These are phyloP conservation scores for Plasmopara muralis DNA, from an alignment of 352 stramenopile genomes.

Conservation along the genomic window DNA sequence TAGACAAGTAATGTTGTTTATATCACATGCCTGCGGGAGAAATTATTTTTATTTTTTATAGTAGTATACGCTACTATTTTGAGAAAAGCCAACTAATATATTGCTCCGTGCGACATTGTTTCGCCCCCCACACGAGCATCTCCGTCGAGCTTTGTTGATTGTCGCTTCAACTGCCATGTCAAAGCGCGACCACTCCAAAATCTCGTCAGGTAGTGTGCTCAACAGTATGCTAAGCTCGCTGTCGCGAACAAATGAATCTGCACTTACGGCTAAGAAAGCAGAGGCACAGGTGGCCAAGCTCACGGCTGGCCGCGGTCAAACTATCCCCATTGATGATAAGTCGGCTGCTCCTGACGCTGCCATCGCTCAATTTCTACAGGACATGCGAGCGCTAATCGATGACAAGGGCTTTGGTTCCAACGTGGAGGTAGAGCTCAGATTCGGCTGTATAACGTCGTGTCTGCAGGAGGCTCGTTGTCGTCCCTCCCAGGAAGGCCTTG, in stretches of 20 bases:
- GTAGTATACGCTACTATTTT: too few relatives aligned
- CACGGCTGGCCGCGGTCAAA: conserved; percentile 60
- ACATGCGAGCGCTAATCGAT: conserved; percentile 70
- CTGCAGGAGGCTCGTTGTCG: conserved; percentile 68
- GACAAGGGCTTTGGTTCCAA: conserved; percentile 70
- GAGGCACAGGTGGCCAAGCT: conserved; percentile 69
- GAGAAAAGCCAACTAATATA: too few relatives aligned
- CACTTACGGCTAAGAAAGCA: conserved; percentile 63
- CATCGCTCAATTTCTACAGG: conserved; percentile 76
- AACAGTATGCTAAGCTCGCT: conserved; percentile 70
- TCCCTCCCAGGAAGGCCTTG: conserved; percentile 57
- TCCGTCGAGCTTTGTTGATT: conserved; percentile 2
- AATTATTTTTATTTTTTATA: too few relatives aligned
- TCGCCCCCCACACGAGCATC: conserved; percentile 5
- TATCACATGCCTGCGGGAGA: too few relatives aligned
- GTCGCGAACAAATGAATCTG: conserved; percentile 69
- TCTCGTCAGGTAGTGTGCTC: conserved; percentile 34
- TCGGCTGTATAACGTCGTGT: conserved; percentile 74
- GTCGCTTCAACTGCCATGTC: conserved; percentile 34
- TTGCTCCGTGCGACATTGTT: too few relatives aligned
- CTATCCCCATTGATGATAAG: conserved; percentile 62
- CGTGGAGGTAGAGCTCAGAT: conserved; percentile 78
- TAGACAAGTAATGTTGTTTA: too few relatives aligned
- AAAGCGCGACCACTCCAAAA: conserved; percentile 53
- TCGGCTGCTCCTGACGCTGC: conserved; percentile 62